These are phyloP conservation scores for Candida multigemmis DNA, from an alignment of 805 yeast species.

Conservation along the genomic window DNA sequence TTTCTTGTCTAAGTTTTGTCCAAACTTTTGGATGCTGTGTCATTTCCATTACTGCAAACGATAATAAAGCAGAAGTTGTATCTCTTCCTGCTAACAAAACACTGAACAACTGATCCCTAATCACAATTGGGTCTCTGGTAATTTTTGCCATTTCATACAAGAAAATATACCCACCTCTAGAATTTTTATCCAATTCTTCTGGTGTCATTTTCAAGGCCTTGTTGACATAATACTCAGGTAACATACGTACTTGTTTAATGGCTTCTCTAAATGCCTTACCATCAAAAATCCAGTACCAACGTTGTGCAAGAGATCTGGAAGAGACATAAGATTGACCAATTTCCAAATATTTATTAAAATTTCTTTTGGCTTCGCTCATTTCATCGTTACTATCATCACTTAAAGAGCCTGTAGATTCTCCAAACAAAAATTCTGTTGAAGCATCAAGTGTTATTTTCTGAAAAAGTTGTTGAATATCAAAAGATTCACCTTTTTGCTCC, in stretches of 20 bases:
- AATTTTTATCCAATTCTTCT: conserved; percentile 16
- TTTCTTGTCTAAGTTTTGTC: conserved; percentile 14
- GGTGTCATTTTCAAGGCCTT: conserved; percentile 15
- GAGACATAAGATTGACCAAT: conserved; percentile 16
- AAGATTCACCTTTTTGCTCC: conserved; percentile 8
- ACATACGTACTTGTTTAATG: conserved; percentile 17
- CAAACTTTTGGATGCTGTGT: conserved; percentile 17
- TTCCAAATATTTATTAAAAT: conserved; percentile 25
- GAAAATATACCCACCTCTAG: conserved; percentile 20
- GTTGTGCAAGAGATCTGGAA: conserved; percentile 16
- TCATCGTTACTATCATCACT: conserved; percentile 11
- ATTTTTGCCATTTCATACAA: conserved; percentile 27
- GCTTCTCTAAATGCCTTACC: conserved; percentile 19
- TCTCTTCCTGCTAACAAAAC: conserved; percentile 27
- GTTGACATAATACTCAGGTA: conserved; percentile 17
- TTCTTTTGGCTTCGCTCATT: conserved; percentile 11
- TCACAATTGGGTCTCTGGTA: conserved; percentile 21
- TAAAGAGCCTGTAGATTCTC: conserved; percentile 18
- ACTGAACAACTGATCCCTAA: conserved; percentile 26
- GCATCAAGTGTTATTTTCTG: conserved; percentile 25
- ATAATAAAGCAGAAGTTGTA: conserved; percentile 21
- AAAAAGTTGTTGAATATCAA: conserved; percentile 22
- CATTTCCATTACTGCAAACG: conserved; percentile 17
- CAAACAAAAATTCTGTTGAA: conserved; percentile 28
- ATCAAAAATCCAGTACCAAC: conserved; percentile 13